Conservation (phyloP, 2,329 filamentous ascomycete genomes). For the Trichophyton schoenleinii region DNA sequence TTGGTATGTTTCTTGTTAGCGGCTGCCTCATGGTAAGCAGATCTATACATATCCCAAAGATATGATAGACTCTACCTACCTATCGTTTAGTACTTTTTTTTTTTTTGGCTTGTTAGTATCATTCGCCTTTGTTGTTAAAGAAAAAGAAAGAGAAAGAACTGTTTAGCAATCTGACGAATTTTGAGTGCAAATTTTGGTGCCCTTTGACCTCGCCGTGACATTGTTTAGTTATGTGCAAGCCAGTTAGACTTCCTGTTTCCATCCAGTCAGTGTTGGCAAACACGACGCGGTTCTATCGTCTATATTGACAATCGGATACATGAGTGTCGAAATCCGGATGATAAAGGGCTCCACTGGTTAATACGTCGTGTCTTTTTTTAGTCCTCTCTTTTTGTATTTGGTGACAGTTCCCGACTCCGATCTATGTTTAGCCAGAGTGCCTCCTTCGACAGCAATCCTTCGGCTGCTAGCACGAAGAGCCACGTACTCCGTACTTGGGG, state of each 20-base stretch:
- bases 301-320: not conserved
- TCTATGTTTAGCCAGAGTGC: no score
- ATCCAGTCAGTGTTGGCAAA: not conserved
- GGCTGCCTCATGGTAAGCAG: conserved; percentile 93
- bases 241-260: not conserved
- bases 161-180: not conserved
- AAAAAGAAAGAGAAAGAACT: not conserved
- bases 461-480: not conserved
- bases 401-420: no score
- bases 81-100: not conserved
- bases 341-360: no score
- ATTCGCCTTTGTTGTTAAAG: not conserved
- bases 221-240: not conserved
- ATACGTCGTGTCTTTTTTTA: no score
- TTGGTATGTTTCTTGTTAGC: conserved; percentile 69
- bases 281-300: not conserved
- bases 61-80: conserved; percentile 22
- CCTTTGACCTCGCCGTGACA: not conserved
- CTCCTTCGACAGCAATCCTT: no score
- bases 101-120: not conserved
- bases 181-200: not conserved
- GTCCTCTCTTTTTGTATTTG: no score
- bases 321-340: no score
- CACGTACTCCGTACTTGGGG: not conserved
- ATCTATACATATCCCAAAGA: conserved; percentile 90